Base-by-base conservation (phyloP, 1,139 yeast species). In the Yamadazyma blattariae region DNA sequence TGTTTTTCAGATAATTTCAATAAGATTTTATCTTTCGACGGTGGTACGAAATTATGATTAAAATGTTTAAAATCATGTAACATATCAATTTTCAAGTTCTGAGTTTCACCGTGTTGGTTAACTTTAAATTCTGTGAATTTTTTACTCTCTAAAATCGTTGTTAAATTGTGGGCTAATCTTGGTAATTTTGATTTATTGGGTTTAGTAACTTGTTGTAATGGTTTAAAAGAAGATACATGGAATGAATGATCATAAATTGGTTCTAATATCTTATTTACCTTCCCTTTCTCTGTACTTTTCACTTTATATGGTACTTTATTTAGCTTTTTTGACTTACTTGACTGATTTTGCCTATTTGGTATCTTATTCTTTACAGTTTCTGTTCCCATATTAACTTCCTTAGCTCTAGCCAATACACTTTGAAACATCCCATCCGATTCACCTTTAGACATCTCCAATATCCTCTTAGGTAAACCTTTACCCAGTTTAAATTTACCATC, bases 91-190 rank as follows among this genome's bases (percentile, higher is more conserved):
- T 71, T 45, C 75, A 76, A 35, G 5, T 17, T 17, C 7, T 5
- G 19, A 17, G 19, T n/a, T n/a, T n/a, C n/a, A n/a, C n/a, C n/a
- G n/a, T n/a, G n/a, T n/a, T n/a, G n/a, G n/a, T n/a, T n/a, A n/a
- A n/a, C n/a, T n/a, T n/a, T n/a, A n/a, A n/a, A n/a, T 90, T 29
- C 79, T 4, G 81, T 67, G 56, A 84, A 89, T 52, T 87, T 23
- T 25, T 32, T 18, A 16, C 14, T 18, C 4, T 18, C 84, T 12
- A 90, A 60, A 0, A 83, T 87, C 25, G 82, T 61, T 28, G 83
- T 82, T 20, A 90, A 66, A 37, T 73, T 74, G 50, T 84, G 87
- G 2, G 80, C 74, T 29, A 89, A 61, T 18, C 48, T 52, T 1
- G 75, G 72, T 13, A 70, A 56, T 13, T 57, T 49, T 3, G 45